A percentile compares a stretch with the other conserved stretches of the same genome.
Evolutionary conservation across 129 eudicot genomes (phyloP).

Genomic region (Flaveria linearis): DNA sequence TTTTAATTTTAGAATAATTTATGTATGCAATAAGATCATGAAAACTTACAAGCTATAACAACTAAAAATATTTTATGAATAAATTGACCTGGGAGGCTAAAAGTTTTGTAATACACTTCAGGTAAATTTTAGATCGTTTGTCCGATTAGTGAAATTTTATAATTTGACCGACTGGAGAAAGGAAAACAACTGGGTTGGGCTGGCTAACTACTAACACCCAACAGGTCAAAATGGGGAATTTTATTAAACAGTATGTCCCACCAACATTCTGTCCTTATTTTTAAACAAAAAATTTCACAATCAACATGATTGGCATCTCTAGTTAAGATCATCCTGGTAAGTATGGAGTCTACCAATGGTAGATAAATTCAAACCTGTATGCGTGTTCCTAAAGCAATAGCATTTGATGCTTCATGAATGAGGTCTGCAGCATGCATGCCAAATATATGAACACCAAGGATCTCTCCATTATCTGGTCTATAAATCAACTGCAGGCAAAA

Average conservation of each 20-base stretch:
- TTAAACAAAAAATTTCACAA: neutral
- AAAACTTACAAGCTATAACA: neutral
- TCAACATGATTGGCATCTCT: neutral
- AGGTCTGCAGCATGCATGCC: conserved; percentile 99
- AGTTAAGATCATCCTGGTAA: neutral
- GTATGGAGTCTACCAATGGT: neutral
- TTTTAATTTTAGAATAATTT: neutral
- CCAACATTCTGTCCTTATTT: neutral
- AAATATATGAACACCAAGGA: conserved; percentile 96
- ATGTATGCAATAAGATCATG: neutral
- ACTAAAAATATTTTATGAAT: too few species aligned
- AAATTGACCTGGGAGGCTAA: neutral
- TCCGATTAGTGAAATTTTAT: neutral
- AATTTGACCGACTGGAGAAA: neutral
- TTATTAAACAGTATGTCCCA: neutral
- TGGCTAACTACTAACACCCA: neutral
- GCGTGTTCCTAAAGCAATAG: conserved; percentile 91
- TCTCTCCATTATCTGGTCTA: conserved; percentile 97
- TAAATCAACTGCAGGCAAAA: conserved; percentile 69
- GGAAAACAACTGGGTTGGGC: neutral
- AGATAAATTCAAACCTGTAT: conserved; percentile 59
- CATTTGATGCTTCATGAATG: conserved; percentile 97
- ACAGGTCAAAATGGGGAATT: neutral
- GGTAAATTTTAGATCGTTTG: neutral
- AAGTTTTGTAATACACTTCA: neutral